Conservation (phyloP, 1,284 basidiomycete genomes). For the Leucoagaricus sp. region DNA sequence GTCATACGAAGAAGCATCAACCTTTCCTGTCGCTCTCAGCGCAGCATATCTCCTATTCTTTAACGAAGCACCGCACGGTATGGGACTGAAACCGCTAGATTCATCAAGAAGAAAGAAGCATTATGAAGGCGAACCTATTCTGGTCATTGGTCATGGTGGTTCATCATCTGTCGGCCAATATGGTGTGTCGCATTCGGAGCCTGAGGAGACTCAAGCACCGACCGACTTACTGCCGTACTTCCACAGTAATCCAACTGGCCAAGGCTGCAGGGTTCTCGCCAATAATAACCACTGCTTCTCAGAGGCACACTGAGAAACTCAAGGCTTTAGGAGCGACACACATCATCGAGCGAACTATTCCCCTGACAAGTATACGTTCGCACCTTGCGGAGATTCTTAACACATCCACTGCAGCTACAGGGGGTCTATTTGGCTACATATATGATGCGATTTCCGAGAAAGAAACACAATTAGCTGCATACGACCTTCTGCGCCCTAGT, state of each 20-base stretch:
- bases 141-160: slow-evolving; percentile 43
- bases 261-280: slow-evolving; percentile 48
- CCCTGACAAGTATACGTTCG: slow-evolving; percentile 9
- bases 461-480: slow-evolving; percentile 23
- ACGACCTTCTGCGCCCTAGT: slow-evolving; percentile 23
- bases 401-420: neutral
- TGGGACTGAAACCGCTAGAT: slow-evolving; percentile 30
- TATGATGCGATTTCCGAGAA: slow-evolving; percentile 35
- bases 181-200: neutral
- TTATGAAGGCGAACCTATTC: slow-evolving; percentile 33
- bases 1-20: slow-evolving; percentile 43
- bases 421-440: slow-evolving; percentile 26
- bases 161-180: slow-evolving; percentile 20
- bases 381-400: slow-evolving; percentile 26
- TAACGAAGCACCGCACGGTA: slow-evolving; percentile 29
- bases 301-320: slow-evolving; percentile 40
- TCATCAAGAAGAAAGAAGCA: slow-evolving; percentile 35
- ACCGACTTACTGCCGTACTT: neutral
- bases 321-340: slow-evolving; percentile 52
- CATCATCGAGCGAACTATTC: slow-evolving; percentile 39
- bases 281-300: slow-evolving; percentile 49
- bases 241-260: slow-evolving; percentile 41
- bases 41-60: slow-evolving; percentile 41
- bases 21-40: slow-evolving; percentile 40
- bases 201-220: no score